phyloP scores from a whole-genome alignment of 176 grass and related monocot genomes.

The Aegilops longissima region DNA sequence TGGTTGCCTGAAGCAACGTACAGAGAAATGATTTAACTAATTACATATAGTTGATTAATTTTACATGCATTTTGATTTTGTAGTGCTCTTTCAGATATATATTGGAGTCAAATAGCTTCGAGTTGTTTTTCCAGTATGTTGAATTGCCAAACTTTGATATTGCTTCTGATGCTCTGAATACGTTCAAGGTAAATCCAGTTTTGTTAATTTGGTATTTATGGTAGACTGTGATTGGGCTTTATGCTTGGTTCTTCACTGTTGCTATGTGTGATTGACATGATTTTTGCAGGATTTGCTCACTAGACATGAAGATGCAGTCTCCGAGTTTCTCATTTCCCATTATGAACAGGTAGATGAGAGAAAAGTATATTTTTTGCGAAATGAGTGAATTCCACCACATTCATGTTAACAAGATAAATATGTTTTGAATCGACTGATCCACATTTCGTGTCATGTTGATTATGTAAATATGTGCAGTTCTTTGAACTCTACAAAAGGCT shows the following conservation, averaged over 20 bases:
- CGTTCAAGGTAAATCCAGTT: slow-evolving; percentile 81
- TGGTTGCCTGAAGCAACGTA: neutral
- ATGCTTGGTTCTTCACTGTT: slow-evolving; percentile 15
- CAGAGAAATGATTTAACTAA: slow-evolving; percentile 3
- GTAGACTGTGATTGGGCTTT: neutral
- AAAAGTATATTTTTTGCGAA: neutral
- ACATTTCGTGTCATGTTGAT: neutral
- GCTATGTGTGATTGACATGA: slow-evolving; percentile 35
- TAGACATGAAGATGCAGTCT: slow-evolving; percentile 82
- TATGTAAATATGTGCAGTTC: slow-evolving; percentile 65
- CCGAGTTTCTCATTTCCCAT: slow-evolving; percentile 71
- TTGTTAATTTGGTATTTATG: slow-evolving; percentile 15
- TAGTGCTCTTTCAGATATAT: slow-evolving; percentile 99
- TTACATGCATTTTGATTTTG: slow-evolving; percentile 86
- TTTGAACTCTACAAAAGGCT: slow-evolving; percentile 92
- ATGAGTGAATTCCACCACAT: neutral
- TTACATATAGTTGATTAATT: slow-evolving; percentile 45
- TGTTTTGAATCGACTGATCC: neutral
- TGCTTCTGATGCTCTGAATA: slow-evolving; percentile 97
- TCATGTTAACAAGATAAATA: slow-evolving; percentile 12
- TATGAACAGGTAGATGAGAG: slow-evolving; percentile 70
- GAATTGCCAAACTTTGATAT: slow-evolving; percentile 99
- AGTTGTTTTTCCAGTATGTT: slow-evolving; percentile 96
- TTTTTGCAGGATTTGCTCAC: slow-evolving; percentile 93
- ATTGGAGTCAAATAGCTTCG: slow-evolving; percentile 93